These are phyloP conservation scores for Starmera dryadoides DNA, from an alignment of 805 yeast species.

Conservation along the genomic window DNA sequence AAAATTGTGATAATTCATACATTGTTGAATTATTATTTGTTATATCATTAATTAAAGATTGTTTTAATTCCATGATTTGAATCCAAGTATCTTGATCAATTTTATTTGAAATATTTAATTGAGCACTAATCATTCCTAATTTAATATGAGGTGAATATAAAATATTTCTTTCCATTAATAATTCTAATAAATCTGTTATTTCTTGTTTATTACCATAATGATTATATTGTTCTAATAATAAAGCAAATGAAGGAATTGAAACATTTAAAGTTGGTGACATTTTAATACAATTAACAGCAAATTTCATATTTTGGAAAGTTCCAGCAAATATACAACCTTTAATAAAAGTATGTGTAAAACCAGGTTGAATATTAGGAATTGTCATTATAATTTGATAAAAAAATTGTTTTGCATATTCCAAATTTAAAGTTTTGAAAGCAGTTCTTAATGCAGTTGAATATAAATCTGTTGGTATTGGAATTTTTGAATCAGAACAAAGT, in stretches of 20 bases:
- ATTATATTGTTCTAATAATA: conserved; percentile 6
- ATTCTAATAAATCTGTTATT: conserved; percentile 7
- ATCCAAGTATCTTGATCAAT: neutral
- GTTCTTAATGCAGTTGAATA: neutral
- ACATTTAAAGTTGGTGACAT: conserved; percentile 11
- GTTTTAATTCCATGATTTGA: neutral
- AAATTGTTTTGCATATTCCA: neutral
- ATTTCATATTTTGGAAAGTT: neutral
- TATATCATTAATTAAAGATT: neutral
- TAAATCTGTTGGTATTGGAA: too few species aligned
- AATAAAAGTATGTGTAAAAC: neutral
- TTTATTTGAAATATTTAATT: neutral
- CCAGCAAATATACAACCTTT: neutral
- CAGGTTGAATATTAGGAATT: neutral
- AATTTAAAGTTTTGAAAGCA: neutral
- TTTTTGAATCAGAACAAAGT: neutral
- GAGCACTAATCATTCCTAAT: neutral
- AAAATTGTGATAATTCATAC: neutral
- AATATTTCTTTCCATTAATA: neutral
- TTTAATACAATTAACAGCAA: neutral
- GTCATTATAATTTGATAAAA: neutral
- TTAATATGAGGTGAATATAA: neutral
- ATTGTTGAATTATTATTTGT: neutral
- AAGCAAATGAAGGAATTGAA: conserved; percentile 6
- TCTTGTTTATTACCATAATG: conserved; percentile 9